Base-by-base conservation (phyloP, 2,329 filamentous ascomycete species). In the Cladosporium phlei region DNA sequence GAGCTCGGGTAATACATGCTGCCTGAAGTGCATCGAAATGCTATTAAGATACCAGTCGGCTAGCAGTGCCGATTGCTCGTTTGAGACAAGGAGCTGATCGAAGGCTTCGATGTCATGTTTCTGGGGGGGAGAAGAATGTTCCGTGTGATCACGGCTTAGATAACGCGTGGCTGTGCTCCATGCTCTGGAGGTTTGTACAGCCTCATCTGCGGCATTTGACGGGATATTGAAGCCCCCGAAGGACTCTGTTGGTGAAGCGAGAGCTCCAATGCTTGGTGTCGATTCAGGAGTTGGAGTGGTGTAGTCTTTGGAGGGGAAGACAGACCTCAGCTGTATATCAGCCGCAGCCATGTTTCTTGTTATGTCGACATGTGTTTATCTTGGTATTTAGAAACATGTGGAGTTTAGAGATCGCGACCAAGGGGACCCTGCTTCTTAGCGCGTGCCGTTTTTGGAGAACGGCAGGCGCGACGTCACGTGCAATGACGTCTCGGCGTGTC, bases 91-190 rank as follows among this genome's bases (percentile, higher is more conserved):
- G 19, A 48, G 20, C n/a, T 51, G 44, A 14, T 52, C 48, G 25
- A 61, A 50, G 28, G 58, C 46, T 19, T 38, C 46, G 17, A 43
- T 38, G 10, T 48, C 47, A 20, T 44, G 34, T 35, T 39, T 28
- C 6, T 17, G 34, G n/a, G 46, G 29, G 16, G 14, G n/a, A 21
- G 28, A 16, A 28, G 34, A 33, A 3, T 38, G 11, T 22, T 42
- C 50, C 25, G 48, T 19, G 8, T 50, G 38, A 16, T 28, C 34
- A 17, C 25, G 14, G 24, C 20, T 35, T 9, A 74, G 52, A 45
- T 67, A 71, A 28, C 69, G 58, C 2, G 71, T 74, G n/a, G 67
- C 69, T 17, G 61, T 66, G 49, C 67, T 73, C 71, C 71, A 74
- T n/a, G 68, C 68, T 37, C 63, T 55, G 35, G 63, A 67, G 44